These are phyloP conservation scores for Dictyostelium firmibasis DNA, from an alignment of 78 protist species.

Conservation along the genomic window DNA sequence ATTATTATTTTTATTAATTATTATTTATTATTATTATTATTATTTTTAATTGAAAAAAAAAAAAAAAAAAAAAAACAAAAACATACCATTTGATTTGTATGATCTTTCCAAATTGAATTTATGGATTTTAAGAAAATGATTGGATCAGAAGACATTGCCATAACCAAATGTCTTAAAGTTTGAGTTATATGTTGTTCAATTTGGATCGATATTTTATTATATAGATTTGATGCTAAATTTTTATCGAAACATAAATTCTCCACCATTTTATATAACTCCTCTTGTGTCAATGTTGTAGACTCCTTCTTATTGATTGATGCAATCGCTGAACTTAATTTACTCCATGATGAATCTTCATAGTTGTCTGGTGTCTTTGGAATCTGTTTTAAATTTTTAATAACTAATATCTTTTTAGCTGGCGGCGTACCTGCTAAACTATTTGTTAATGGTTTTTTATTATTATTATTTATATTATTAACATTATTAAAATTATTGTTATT, in stretches of 20 bases:
- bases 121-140: neutral
- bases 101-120: conserved; percentile 63
- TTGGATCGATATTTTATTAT: conserved; percentile 8
- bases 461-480: neutral
- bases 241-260: conserved; percentile 60
- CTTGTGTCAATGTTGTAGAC: conserved; percentile 24
- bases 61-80: neutral
- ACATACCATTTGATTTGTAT: conserved; percentile 68
- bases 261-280: conserved; percentile 69
- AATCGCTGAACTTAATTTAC: conserved; percentile 40
- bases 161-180: neutral
- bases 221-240: neutral
- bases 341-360: conserved; percentile 68
- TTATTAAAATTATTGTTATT: too few relatives aligned
- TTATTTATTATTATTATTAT: neutral
- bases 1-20: neutral
- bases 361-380: conserved; percentile 39
- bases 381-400: conserved; percentile 64
- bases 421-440: neutral
- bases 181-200: conserved; percentile 9
- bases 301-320: conserved; percentile 13
- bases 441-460: conserved; percentile 10
- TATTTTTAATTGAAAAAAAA: neutral
- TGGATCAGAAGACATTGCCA: neutral
- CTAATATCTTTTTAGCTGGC: conserved; percentile 53